phyloP scores from a whole-genome alignment of 2,329 filamentous ascomycete species.

The Knoxdaviesia proteae region DNA sequence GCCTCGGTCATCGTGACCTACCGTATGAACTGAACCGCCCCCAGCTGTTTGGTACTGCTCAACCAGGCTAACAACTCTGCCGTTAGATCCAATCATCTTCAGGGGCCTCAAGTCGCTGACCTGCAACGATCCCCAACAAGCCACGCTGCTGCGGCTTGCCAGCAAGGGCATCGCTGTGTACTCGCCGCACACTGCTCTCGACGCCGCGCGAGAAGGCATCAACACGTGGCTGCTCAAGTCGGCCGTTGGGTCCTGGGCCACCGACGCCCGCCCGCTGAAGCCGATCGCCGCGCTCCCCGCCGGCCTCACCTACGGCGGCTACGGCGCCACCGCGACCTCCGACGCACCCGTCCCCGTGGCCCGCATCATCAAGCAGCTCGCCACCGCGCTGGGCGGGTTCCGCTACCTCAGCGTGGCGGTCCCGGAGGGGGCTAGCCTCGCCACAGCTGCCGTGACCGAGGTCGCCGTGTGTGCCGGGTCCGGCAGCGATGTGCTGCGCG shows the following conservation, averaged over 20 bases:
- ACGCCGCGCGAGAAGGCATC: constrained; percentile 66
- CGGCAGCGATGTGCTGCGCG: constrained; percentile 55
- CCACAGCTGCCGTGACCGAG: constrained; percentile 30
- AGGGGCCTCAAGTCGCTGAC: constrained; percentile 77
- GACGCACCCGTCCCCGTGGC: constrained; percentile 15
- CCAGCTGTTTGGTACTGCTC: not conserved
- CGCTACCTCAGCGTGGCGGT: constrained; percentile 26
- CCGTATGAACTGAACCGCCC: constrained; percentile 27
- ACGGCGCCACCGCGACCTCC: constrained; percentile 28
- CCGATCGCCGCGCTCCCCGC: constrained; percentile 21
- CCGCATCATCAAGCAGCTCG: constrained; percentile 30
- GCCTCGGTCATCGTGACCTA: constrained; percentile 75
- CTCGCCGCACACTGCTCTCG: constrained; percentile 84
- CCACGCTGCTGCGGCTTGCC: constrained; percentile 60
- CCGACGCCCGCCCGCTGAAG: constrained; percentile 16
- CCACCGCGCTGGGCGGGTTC: constrained; percentile 47
- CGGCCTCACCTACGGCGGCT: constrained; percentile 26
- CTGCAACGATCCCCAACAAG: constrained; percentile 66
- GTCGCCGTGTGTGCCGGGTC: constrained; percentile 83
- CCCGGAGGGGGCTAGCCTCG: constrained; percentile 24
- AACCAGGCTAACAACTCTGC: constrained; percentile 1
- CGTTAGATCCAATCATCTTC: constrained; percentile 84
- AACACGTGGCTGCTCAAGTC: constrained; percentile 90
- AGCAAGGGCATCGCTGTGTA: constrained; percentile 87
- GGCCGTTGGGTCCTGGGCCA: constrained; percentile 32